Base-by-base conservation (phyloP, 2,329 filamentous ascomycete genomes). In the Talaromyces amestolkiae region DNA sequence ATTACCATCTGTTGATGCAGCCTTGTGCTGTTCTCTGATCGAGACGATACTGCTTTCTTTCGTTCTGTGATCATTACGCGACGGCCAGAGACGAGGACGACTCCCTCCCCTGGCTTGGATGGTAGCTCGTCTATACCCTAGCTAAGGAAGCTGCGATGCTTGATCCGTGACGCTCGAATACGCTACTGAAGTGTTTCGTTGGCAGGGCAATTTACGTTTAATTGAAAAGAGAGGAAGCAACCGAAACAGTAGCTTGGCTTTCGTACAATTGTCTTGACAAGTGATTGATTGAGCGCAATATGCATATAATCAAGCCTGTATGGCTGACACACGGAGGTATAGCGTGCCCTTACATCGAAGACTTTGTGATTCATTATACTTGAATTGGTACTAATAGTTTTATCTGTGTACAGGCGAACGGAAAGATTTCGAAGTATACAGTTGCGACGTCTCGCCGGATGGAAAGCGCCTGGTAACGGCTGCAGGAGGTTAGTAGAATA, bases 401-500 rank as follows among this genome's bases (percentile, higher is more conserved):
- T 22, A 7, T 56, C 31, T 19, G 5, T 24, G 4, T 41, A 53
- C 24, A 92, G 91, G 94, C 77, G 95, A 99, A 82, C 92, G 96
- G 78, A 98, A 97, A 77, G 93, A 98, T 77, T 96, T 96, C 76
- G 95, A 99, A 80, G 94, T 98, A 70, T 99, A 98, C 82, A 97
- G 92, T 81, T 98, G 94, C 78, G 92, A 98, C 83, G 89, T 99
- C 69, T 99, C 95, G 33, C 92, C 95, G 15, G 95, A 99, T 81
- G 95, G 94, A 70, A 90, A 88, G 75, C 88, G 95, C 69, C 86
- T 99, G 65, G 95, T 94, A 58, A 98, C 95, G 22, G 95, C 94
- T 68, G 95, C 93, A 73, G 94, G 95, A 85, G 91, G 90, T 93
- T 82, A 78, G 87, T 73, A 61, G 64, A 39, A 22, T 33, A 35